Base-by-base conservation (phyloP, 148 eudicot species). In the Dianthus caryophyllus region DNA sequence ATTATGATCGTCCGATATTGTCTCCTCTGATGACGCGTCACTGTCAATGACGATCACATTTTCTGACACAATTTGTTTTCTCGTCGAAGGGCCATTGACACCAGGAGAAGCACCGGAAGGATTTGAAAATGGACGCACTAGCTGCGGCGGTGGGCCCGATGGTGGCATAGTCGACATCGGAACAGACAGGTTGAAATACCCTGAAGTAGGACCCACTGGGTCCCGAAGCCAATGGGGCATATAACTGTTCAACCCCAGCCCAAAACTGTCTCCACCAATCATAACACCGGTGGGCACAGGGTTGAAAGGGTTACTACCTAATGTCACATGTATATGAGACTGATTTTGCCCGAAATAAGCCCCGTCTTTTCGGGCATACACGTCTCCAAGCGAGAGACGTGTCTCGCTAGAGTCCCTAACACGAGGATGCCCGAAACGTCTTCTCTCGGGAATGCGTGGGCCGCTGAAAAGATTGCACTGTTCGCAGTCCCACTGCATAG, bases 11-110 rank as follows among this genome's bases (percentile, higher is more conserved):
- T 81, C 88, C 4, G 83, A 84, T 64, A 84, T 67, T 21, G 88
- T 84, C 71, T 77, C 88, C 71, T 81, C 88, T 1, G 88, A 84
- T 12, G 88, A 81, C 11, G 71, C 83, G 66, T 81, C 88, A 39
- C 88, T 81, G 27, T 84, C 73, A 61, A 84, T 75, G 39, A 84
- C 57, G 18, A 84, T 75, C 38, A 75, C 46, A 29, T 71, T 72
- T 39, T 75, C 49, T 4, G 70, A 14, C 30, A 6, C 50, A 38
- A 41, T 69, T 39, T 27, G 56, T 48, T 76, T 75, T 29, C 31
- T 61, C n/a, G 10, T 31, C 7, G 51, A 33, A 33, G 67, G 58
- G 44, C 18, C 61, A 16, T 47, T 61, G 31, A 20, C 44, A 17
- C 13, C 20, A 33, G 61, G 27, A 48, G 67, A 52, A 30, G 73